Evolutionary conservation across 257 asterid species (phyloP).

Genomic region (Thymus mandschuricus): DNA sequence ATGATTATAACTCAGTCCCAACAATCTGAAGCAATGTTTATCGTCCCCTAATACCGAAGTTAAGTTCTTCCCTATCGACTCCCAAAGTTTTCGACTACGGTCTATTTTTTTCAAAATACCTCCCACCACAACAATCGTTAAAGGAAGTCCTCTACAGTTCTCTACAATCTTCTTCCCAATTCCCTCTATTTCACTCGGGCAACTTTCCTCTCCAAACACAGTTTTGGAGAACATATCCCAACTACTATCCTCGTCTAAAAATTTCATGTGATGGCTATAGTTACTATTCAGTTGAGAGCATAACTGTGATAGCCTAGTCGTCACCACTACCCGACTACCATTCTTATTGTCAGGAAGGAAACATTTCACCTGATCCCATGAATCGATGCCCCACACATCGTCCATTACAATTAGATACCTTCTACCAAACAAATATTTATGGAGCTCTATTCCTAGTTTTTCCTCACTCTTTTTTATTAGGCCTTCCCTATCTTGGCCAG

Average conservation of each 20-base stretch:
- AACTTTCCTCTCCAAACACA: slow-evolving; percentile 9
- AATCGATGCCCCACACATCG: slow-evolving; percentile 10
- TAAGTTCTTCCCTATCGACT: not conserved
- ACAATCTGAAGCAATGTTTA: not conserved
- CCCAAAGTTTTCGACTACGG: not conserved
- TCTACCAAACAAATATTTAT: not conserved
- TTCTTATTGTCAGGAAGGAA: not conserved
- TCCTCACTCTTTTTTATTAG: not conserved
- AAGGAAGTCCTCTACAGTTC: slow-evolving; percentile 25
- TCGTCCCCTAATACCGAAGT: not conserved
- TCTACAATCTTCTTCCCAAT: slow-evolving; percentile 10
- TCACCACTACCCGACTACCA: slow-evolving; percentile 22
- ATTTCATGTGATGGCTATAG: slow-evolving; percentile 7
- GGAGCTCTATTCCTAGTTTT: not conserved
- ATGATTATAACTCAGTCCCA: no score
- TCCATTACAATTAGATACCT: slow-evolving; percentile 16
- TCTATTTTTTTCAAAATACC: slow-evolving; percentile 7
- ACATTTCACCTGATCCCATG: not conserved
- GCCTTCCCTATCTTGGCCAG: rapidly evolving
- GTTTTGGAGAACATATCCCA: slow-evolving; percentile 6
- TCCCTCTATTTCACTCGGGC: slow-evolving; percentile 6
- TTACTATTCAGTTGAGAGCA: not conserved
- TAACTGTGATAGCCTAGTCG: not conserved
- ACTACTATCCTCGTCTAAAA: not conserved
- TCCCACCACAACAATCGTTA: slow-evolving; percentile 22